These are phyloP conservation scores for Hypholoma sublateritium DNA, from an alignment of 768 basidiomycete genomes.

Conservation along the genomic window DNA sequence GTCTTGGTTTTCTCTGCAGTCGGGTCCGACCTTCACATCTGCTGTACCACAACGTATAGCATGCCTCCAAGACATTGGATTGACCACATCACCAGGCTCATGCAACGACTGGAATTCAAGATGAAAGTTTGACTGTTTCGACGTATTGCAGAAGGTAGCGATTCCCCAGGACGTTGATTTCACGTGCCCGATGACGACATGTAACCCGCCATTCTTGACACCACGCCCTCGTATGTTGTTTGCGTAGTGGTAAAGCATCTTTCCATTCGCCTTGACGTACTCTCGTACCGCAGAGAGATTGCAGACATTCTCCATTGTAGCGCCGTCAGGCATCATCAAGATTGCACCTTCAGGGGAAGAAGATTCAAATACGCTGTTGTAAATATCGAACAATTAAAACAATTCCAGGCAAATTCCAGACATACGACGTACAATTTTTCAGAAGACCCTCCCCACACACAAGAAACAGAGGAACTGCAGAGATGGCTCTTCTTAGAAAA, in stretches of 20 bases:
- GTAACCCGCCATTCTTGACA: conserved; percentile 22
- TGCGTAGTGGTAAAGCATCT: conserved; percentile 15
- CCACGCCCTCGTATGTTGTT: conserved; percentile 16
- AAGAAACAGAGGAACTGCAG: not conserved
- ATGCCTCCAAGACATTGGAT: not conserved
- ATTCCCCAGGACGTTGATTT: conserved; percentile 24
- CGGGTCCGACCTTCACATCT: conserved; percentile 7
- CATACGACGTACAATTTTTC: not conserved
- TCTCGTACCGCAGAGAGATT: conserved; percentile 5
- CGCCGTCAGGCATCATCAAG: conserved; percentile 16
- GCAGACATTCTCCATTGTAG: conserved; percentile 8
- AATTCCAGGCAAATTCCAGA: not conserved
- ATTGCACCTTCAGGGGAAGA: conserved; percentile 13
- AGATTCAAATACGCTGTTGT: conserved; percentile 6
- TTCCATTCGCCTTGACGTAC: conserved; percentile 7
- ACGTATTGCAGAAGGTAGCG: conserved; percentile 8
- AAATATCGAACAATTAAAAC: not conserved
- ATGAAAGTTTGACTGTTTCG: not conserved
- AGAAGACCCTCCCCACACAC: not conserved
- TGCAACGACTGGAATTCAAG: not conserved
- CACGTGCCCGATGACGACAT: conserved; percentile 24
- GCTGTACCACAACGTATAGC: not conserved
- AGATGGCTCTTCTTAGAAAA: not conserved
- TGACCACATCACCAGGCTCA: not conserved
- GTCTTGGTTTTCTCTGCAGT: not conserved